Percentiles rank a stretch among this genome's conserved stretches.
phyloP scores from a whole-genome alignment of 768 basidiomycete species.

The Suillus lakei region DNA sequence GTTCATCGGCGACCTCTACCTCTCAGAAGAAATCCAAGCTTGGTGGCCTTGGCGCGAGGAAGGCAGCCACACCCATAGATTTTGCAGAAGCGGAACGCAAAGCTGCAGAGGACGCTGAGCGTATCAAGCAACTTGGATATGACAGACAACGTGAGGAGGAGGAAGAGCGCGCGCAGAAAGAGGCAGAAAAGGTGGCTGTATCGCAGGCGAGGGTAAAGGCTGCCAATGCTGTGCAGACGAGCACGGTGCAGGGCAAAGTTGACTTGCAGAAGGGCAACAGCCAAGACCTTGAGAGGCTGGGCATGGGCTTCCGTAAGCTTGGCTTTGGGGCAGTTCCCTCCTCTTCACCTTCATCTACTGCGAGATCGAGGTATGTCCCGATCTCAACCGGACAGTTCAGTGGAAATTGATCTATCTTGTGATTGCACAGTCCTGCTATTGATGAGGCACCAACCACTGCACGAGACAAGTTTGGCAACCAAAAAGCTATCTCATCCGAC shows the following conservation, averaged over 20 bases:
- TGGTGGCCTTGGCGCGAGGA: conserved; percentile 86
- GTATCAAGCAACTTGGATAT: conserved; percentile 90
- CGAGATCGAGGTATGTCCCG: conserved; percentile 42
- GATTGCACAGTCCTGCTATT: conserved; percentile 24
- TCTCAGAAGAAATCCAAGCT: conserved; percentile 68
- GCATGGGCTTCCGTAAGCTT: conserved; percentile 76
- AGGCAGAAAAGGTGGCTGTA: conserved; percentile 53
- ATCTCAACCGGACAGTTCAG: neutral
- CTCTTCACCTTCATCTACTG: conserved; percentile 54
- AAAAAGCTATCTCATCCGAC: conserved; percentile 97
- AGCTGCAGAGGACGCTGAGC: conserved; percentile 90
- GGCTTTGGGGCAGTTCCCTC: conserved; percentile 86
- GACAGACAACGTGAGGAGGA: conserved; percentile 85
- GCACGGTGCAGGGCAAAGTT: conserved; percentile 31
- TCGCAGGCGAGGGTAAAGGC: conserved; percentile 35
- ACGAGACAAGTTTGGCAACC: conserved; percentile 87
- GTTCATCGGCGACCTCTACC: conserved; percentile 35
- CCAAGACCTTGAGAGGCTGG: conserved; percentile 59
- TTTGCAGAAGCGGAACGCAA: conserved; percentile 94
- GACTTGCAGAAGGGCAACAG: conserved; percentile 45
- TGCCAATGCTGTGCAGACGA: conserved; percentile 28
- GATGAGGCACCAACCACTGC: conserved; percentile 80
- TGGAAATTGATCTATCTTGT: conserved; percentile 6
- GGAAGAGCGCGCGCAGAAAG: conserved; percentile 72
- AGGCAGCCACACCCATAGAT: conserved; percentile 79